Percentiles rank a stretch among this genome's conserved stretches.
These are phyloP conservation scores for Arabidopsis lyrata DNA, from an alignment of 441 rosid species.

Conservation along the genomic window DNA sequence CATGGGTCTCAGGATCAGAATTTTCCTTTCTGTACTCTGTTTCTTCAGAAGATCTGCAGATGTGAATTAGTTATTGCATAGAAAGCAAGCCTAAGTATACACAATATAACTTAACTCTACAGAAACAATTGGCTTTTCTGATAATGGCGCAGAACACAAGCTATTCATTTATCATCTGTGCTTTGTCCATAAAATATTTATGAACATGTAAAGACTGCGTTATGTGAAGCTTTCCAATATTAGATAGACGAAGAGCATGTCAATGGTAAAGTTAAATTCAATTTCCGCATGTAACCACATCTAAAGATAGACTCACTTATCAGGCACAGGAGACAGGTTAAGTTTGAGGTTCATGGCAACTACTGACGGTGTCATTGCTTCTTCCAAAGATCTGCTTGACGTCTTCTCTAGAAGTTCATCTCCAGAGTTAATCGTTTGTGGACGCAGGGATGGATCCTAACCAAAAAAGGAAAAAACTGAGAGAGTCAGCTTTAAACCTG, in stretches of 20 bases:
- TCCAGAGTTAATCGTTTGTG: slow-evolving; percentile 54
- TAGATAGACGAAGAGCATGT: slow-evolving; percentile 8
- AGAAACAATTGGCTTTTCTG: slow-evolving; percentile 15
- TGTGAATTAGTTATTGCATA: slow-evolving; percentile 14
- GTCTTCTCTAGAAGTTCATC: slow-evolving; percentile 57
- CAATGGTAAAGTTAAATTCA: not conserved
- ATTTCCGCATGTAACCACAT: slow-evolving; percentile 14
- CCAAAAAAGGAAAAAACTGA: not conserved
- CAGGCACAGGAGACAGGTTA: slow-evolving; percentile 65
- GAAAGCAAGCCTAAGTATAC: slow-evolving; percentile 17
- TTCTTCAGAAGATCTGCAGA: slow-evolving; percentile 67
- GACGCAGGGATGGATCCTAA: slow-evolving; percentile 62
- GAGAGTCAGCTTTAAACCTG: slow-evolving; percentile 33
- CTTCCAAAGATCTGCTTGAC: slow-evolving; percentile 65
- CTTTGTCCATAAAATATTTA: slow-evolving; percentile 10
- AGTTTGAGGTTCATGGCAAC: slow-evolving; percentile 75
- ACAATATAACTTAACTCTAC: slow-evolving; percentile 6
- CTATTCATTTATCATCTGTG: slow-evolving; percentile 23
- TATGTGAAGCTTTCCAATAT: slow-evolving; percentile 14
- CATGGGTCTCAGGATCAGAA: slow-evolving; percentile 46
- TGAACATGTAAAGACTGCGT: not conserved
- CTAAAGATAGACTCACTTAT: slow-evolving; percentile 46
- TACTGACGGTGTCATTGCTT: slow-evolving; percentile 71
- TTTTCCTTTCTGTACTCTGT: slow-evolving; percentile 72
- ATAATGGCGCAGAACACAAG: slow-evolving; percentile 17